Conservation (phyloP, 352 stramenopile species). For the Globisporangium cederbergense region DNA sequence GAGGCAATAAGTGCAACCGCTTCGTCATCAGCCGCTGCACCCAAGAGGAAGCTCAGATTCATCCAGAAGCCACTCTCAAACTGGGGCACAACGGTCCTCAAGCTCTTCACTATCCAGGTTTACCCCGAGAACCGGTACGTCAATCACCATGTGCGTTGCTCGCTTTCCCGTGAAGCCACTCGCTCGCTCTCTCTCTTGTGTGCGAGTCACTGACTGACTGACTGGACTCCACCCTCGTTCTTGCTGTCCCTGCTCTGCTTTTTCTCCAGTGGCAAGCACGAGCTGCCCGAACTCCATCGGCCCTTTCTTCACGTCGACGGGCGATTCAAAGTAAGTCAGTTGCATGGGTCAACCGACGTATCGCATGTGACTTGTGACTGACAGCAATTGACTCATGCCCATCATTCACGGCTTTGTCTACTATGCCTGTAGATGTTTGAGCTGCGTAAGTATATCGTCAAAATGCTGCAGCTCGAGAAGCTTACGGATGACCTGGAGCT, state of each 20-base stretch:
- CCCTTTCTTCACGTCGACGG: slow-evolving; percentile 66
- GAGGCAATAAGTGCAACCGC: not conserved
- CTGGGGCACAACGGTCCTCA: slow-evolving; percentile 9
- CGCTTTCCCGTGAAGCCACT: not conserved
- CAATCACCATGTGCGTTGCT: not conserved
- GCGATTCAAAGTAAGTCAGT: slow-evolving; percentile 42
- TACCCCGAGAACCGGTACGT: slow-evolving; percentile 8
- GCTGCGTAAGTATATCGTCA: slow-evolving; percentile 45
- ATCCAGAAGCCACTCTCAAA: slow-evolving; percentile 5
- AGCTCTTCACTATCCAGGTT: slow-evolving; percentile 12
- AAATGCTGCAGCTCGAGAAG: slow-evolving; percentile 28
- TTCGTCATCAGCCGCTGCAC: not conserved
- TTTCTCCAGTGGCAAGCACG: not conserved
- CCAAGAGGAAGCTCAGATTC: not conserved
- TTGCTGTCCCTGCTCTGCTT: not conserved
- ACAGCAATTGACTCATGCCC: slow-evolving; percentile 1
- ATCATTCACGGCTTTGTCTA: not conserved
- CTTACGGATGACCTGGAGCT: slow-evolving; percentile 40
- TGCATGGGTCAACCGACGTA: not conserved
- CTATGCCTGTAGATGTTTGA: slow-evolving; percentile 42
- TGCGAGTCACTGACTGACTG: not conserved
- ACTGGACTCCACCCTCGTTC: not conserved
- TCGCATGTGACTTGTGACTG: slow-evolving; percentile 6
- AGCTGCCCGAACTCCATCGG: slow-evolving; percentile 31
- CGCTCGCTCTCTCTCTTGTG: not conserved